phyloP scores from a whole-genome alignment of 257 asterid species.

The Perilla frutescens region DNA sequence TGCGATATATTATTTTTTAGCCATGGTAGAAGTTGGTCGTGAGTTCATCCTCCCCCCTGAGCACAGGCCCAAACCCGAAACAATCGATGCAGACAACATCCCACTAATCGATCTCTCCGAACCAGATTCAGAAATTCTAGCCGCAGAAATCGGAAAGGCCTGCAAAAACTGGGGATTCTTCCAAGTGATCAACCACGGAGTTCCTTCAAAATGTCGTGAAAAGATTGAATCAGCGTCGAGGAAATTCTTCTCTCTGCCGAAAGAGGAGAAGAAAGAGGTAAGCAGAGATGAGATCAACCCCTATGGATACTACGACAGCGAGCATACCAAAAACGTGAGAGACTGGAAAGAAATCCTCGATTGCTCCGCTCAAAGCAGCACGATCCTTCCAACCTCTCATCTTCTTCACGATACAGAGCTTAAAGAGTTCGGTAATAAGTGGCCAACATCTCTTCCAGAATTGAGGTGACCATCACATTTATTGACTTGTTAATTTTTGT shows the following conservation, averaged over 20 bases:
- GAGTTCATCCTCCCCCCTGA: conserved; percentile 57
- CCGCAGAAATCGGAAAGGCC: conserved; percentile 45
- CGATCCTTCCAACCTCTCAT: conserved; percentile 40
- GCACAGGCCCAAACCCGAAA: conserved; percentile 49
- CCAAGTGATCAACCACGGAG: conserved; percentile 64
- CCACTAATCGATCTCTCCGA: conserved; percentile 54
- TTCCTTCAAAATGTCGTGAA: conserved; percentile 37
- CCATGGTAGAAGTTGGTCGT: conserved; percentile 65
- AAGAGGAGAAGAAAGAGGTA: conserved; percentile 51
- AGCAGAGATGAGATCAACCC: conserved; percentile 54
- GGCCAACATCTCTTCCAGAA: conserved; percentile 51
- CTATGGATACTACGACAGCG: conserved; percentile 52
- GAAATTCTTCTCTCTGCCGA: conserved; percentile 43
- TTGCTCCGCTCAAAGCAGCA: conserved; percentile 40
- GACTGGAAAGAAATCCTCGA: conserved; percentile 73
- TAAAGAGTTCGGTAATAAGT: conserved; percentile 39
- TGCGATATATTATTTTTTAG: neutral
- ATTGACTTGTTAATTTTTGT: too few relatives aligned
- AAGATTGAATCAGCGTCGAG: conserved; percentile 34
- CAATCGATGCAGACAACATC: conserved; percentile 42
- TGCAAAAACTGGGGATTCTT: conserved; percentile 66
- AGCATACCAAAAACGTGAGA: conserved; percentile 62
- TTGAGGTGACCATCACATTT: conserved; percentile 38
- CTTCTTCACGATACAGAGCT: conserved; percentile 41
- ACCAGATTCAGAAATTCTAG: conserved; percentile 22